phyloP scores from a whole-genome alignment of 2,329 filamentous ascomycete genomes.

The Colletotrichum sp. region DNA sequence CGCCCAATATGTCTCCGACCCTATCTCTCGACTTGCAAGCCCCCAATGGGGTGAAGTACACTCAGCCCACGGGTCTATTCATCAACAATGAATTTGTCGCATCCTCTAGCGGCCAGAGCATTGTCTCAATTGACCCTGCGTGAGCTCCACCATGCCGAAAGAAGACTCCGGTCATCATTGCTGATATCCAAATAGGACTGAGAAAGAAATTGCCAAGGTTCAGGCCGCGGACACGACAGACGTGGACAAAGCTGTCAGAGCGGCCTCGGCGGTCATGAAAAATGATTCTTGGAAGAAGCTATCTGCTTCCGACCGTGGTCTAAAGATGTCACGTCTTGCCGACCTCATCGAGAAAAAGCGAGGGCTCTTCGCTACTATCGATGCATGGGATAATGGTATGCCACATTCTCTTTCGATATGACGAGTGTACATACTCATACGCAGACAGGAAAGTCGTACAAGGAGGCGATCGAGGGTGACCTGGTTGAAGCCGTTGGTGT shows the following conservation, averaged over 20 bases:
- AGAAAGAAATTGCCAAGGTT: not conserved
- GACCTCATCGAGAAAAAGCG: constrained; percentile 72
- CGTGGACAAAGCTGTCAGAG: not conserved
- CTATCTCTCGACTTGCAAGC: constrained; percentile 61
- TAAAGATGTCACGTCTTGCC: constrained; percentile 67
- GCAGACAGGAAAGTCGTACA: constrained; percentile 61
- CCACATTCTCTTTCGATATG: not conserved
- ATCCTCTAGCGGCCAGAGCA: constrained; percentile 59
- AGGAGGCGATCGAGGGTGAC: constrained; percentile 68
- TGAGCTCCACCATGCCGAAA: not conserved
- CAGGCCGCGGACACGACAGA: not conserved
- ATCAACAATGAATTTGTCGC: constrained; percentile 79
- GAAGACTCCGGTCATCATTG: not conserved
- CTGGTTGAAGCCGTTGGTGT: constrained; percentile 50
- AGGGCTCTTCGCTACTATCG: constrained; percentile 52
- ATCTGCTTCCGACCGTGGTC: constrained; percentile 68
- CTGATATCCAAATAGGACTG: not conserved
- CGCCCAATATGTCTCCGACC: constrained; percentile 6
- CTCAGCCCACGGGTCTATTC: constrained; percentile 72
- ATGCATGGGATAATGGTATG: constrained; percentile 71
- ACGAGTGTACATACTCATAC: not conserved
- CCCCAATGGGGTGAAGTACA: constrained; percentile 72
- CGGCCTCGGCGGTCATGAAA: not conserved
- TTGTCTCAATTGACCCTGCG: constrained; percentile 65
- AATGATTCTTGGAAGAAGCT: constrained; percentile 72